phyloP scores from a whole-genome alignment of 495 filamentous ascomycete genomes.

The Xylaria bambusicola region DNA sequence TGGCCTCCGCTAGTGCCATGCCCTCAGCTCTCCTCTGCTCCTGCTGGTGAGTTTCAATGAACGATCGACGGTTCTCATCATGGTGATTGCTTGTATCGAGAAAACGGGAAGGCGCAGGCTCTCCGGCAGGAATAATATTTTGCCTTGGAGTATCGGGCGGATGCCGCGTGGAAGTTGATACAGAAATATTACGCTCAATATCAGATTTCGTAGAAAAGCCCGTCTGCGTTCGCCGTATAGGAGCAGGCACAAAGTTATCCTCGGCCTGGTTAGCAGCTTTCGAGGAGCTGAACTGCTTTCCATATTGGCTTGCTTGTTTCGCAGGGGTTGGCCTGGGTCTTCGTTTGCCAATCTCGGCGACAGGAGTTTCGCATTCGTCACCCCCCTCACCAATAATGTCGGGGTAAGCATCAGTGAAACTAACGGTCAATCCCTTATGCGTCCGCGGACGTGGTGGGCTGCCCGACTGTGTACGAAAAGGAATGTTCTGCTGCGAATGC shows the following conservation, averaged over 20 bases:
- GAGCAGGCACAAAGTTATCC: constrained; percentile 37
- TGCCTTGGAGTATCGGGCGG: constrained; percentile 25
- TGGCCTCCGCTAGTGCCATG: constrained; percentile 60
- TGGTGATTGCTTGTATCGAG: constrained; percentile 32
- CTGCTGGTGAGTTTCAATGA: constrained; percentile 62
- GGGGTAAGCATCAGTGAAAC: constrained; percentile 65
- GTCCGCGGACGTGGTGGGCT: constrained; percentile 37
- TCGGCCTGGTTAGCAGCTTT: constrained; percentile 25
- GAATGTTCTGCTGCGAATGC: constrained; percentile 36
- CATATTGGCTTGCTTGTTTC: constrained; percentile 26
- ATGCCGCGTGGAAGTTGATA: constrained; percentile 23
- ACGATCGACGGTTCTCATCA: constrained; percentile 50
- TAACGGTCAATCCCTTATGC: constrained; percentile 66
- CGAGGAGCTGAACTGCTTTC: constrained; percentile 23
- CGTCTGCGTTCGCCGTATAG: constrained; percentile 51
- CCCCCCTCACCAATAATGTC: constrained; percentile 86
- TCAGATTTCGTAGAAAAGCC: constrained; percentile 41
- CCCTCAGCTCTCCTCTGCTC: constrained; percentile 76
- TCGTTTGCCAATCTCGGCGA: constrained; percentile 64
- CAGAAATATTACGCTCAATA: constrained; percentile 23
- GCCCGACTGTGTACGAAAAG: constrained; percentile 33
- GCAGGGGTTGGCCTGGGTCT: constrained; percentile 44
- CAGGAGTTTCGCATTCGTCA: constrained; percentile 72
- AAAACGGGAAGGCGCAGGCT: constrained; percentile 30
- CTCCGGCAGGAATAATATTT: constrained; percentile 30